phyloP scores from a whole-genome alignment of 257 asterid species.

The Ajuga chamaepitys region DNA sequence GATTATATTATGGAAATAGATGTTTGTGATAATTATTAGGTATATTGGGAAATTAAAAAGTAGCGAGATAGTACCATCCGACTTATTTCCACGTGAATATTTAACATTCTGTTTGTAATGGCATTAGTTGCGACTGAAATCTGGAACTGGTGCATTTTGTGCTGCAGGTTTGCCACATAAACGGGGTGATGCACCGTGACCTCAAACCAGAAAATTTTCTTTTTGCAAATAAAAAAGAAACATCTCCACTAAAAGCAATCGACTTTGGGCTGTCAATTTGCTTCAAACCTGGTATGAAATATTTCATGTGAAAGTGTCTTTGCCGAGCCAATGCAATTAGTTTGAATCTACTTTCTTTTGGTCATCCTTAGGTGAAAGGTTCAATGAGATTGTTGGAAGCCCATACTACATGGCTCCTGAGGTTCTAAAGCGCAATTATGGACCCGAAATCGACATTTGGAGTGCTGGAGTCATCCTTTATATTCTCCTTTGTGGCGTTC shows the following conservation, averaged over 20 bases:
- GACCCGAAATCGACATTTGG: conserved; percentile 66
- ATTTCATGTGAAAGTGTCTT: background rate
- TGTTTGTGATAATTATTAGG: background rate
- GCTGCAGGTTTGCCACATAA: conserved; percentile 54
- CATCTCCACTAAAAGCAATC: conserved; percentile 54
- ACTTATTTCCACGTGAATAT: too few species aligned
- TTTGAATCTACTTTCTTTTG: background rate
- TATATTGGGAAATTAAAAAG: background rate
- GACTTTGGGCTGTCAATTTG: conserved; percentile 69
- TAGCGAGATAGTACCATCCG: background rate
- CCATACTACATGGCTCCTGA: conserved; percentile 87
- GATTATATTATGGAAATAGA: too few species aligned
- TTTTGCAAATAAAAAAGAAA: conserved; percentile 58
- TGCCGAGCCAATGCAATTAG: background rate
- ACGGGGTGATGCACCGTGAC: conserved; percentile 84
- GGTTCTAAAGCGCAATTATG: conserved; percentile 65
- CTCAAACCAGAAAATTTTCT: conserved; percentile 74
- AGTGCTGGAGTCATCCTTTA: conserved; percentile 73
- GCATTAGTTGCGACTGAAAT: too few species aligned
- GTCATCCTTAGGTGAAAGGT: conserved; percentile 39
- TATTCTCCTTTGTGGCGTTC: conserved; percentile 73
- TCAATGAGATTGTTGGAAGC: conserved; percentile 75
- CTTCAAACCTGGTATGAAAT: conserved; percentile 53
- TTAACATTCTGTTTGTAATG: too few species aligned
- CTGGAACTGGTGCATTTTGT: too few species aligned